A percentile compares a stretch with the other conserved stretches of the same genome.
Evolutionary conservation across 2,329 filamentous ascomycete genomes (phyloP).

Genomic region (Coniochaeta ligniaria): DNA sequence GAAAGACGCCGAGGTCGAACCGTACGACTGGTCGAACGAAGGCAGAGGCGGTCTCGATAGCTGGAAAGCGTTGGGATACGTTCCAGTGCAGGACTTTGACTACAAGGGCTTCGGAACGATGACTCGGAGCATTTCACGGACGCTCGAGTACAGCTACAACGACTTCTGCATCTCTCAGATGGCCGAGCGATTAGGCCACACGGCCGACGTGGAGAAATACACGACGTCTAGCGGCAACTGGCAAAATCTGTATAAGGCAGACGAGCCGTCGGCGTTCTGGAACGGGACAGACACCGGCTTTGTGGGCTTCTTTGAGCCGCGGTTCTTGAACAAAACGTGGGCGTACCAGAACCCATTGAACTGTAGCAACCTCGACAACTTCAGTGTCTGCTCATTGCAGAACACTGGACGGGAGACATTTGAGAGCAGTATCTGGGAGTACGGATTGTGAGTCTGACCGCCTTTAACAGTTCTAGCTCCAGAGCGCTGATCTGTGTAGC

Average conservation of each 20-base stretch:
- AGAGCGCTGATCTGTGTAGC: constrained; percentile 13
- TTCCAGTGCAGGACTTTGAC: constrained; percentile 64
- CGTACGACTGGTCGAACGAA: constrained; percentile 61
- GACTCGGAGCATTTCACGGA: constrained; percentile 64
- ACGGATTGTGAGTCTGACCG: constrained; percentile 49
- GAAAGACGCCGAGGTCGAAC: constrained; percentile 66
- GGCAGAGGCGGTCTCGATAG: constrained; percentile 64
- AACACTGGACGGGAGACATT: constrained; percentile 61
- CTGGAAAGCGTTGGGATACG: constrained; percentile 66
- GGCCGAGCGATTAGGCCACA: constrained; percentile 47
- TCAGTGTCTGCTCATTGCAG: constrained; percentile 52
- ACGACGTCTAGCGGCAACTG: constrained; percentile 54
- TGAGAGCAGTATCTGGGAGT: constrained; percentile 66
- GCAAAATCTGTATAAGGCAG: constrained; percentile 56
- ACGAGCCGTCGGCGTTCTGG: constrained; percentile 45
- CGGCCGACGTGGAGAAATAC: constrained; percentile 53
- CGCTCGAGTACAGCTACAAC: constrained; percentile 72
- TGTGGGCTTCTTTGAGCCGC: constrained; percentile 63
- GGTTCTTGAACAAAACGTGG: constrained; percentile 61
- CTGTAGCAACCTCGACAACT: constrained; percentile 48
- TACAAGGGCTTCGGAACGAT: constrained; percentile 58
- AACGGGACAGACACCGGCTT: constrained; percentile 57
- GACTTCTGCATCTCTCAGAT: constrained; percentile 64
- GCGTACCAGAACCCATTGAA: constrained; percentile 60
- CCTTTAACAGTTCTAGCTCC: not conserved